Conservation (phyloP, 352 stramenopile genomes). For the Phytophthora litchii region DNA sequence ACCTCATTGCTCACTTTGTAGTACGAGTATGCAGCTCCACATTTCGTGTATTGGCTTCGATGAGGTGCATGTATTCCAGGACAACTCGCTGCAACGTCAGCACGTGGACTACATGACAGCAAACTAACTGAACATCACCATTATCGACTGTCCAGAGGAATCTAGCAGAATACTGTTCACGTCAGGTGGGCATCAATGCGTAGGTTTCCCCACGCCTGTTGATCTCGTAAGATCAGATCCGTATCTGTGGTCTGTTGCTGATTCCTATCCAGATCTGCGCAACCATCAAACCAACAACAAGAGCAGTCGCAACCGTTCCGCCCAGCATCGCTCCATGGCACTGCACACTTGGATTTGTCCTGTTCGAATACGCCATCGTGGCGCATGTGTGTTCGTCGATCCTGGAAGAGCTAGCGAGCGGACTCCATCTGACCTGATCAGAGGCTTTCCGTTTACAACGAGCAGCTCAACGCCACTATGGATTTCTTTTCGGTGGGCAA, state of each 20-base stretch:
- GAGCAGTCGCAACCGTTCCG: slow-evolving; percentile 1
- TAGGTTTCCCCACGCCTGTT: too few species aligned
- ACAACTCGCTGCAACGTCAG: too few species aligned
- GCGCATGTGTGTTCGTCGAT: background rate
- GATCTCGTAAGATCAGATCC: background rate
- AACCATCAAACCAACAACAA: background rate
- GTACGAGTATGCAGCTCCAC: too few species aligned
- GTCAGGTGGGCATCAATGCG: too few species aligned
- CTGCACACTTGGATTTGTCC: slow-evolving; percentile 3
- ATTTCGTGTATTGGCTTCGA: too few species aligned
- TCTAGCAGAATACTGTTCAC: too few species aligned
- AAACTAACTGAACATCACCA: too few species aligned
- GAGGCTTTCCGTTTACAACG: background rate
- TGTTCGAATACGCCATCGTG: background rate
- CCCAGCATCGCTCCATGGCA: slow-evolving; percentile 19
- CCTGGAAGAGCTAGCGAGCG: slow-evolving; percentile 1
- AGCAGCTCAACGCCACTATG: background rate
- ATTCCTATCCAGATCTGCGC: too few species aligned
- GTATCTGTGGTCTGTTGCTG: background rate
- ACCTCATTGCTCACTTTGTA: too few species aligned
- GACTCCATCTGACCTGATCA: slow-evolving; percentile 17
- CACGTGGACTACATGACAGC: too few species aligned
- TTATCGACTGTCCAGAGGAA: too few species aligned
- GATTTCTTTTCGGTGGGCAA: background rate
- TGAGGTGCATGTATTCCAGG: too few species aligned